These are phyloP conservation scores for Aquilaria sinensis DNA, from an alignment of 345 rosid genomes.

Conservation along the genomic window DNA sequence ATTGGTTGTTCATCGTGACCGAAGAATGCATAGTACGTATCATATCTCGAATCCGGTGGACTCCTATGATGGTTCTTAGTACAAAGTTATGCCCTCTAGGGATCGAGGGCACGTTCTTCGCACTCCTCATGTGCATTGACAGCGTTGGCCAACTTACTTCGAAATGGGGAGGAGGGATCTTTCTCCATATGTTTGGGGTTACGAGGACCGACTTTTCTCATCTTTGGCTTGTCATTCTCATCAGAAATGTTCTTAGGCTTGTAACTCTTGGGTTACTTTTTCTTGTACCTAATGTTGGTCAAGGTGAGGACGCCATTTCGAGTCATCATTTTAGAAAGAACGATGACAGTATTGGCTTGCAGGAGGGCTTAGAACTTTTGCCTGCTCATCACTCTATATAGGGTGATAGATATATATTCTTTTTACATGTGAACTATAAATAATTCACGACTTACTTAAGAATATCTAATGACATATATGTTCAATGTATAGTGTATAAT, in stretches of 20 bases:
- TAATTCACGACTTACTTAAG: too few relatives aligned
- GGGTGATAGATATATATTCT: slow-evolving; percentile 2
- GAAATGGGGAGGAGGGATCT: slow-evolving; percentile 64
- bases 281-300: slow-evolving; percentile 58
- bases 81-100: slow-evolving; percentile 73
- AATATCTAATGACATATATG: too few relatives aligned
- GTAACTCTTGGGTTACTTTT: slow-evolving; percentile 56
- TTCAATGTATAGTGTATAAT: too few relatives aligned
- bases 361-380: slow-evolving; percentile 36
- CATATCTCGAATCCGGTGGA: slow-evolving; percentile 62
- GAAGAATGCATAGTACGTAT: slow-evolving; percentile 64
- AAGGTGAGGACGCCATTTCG: slow-evolving; percentile 34
- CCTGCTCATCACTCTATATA: slow-evolving; percentile 1
- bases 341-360: slow-evolving; percentile 5
- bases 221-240: slow-evolving; percentile 55
- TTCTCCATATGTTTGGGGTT: slow-evolving; percentile 49
- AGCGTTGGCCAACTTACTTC: slow-evolving; percentile 59
- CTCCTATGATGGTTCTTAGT: slow-evolving; percentile 72
- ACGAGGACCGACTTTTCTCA: slow-evolving; percentile 55
- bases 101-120: slow-evolving; percentile 78
- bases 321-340: slow-evolving; percentile 21
- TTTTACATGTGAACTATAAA: not conserved
- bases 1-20: slow-evolving; percentile 57
- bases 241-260: slow-evolving; percentile 53
- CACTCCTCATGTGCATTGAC: slow-evolving; percentile 72